Base-by-base conservation (phyloP, 768 basidiomycete species). In the Lenzites betulinus region DNA sequence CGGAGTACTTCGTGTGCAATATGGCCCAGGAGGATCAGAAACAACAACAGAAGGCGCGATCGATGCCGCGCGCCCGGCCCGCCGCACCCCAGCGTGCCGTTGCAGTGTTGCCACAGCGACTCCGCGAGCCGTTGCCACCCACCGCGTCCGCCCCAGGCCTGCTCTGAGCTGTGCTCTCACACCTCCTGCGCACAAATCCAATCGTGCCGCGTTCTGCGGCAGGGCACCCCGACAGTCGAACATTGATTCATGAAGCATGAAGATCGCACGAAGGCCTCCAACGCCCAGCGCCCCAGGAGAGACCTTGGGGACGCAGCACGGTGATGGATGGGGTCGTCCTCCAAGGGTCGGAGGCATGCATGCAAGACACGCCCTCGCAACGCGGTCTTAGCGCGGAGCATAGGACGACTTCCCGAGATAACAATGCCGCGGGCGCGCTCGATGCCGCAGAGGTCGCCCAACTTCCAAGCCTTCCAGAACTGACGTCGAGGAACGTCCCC, bases 51-150 rank as follows among this genome's bases (percentile, higher is more conserved):
- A 58, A 26, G 13, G 2, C 23, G 33, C 56, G 33, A 50, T 51
- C 48, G 56, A 58, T 28, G 36, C 47, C 47, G 47, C 55, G 43
- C 25, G 13, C 55, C 18, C 51, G 30, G 51, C 35, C 23, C 51
- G 51, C 51, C 22, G 35, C 22, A 18, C 43, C 20, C 20, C 9
- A 44, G 18, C 8, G 43, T 22, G 13, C 38, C 38, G 6, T 39
- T 18, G 47, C 26, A 4, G 13, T 13, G 38, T 39, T 18, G 47
- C 47, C 47, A 49, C 26, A 49, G 47, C 47, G 47, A 49, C 47
- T 49, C 28, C 5, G 41, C 47, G 28, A 20, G 30, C 12, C 51
- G 51, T 28, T 33, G 51, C 22, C 51, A 52, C 25, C 39, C 33
- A 7, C n/a, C n/a, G 16, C 13, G 25, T 28, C 42, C 41, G 30